Conservation (phyloP, 2,329 filamentous ascomycete species). For the Calonectria hawksworthii region DNA sequence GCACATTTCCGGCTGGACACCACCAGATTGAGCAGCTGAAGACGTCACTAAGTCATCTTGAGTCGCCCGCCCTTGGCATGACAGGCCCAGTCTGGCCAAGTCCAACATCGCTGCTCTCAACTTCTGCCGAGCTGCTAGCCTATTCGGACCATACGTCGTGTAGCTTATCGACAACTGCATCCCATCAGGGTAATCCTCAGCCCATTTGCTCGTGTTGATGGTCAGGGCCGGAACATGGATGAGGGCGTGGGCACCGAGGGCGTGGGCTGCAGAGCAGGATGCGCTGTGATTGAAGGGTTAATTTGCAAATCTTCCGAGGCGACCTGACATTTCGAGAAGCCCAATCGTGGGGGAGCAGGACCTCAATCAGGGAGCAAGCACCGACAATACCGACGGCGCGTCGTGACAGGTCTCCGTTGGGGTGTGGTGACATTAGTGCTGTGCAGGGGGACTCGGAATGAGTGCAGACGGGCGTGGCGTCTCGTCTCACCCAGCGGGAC, state of each 20-base stretch:
- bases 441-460: constrained; percentile 35
- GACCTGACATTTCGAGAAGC: constrained; percentile 32
- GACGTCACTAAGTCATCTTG: constrained; percentile 23
- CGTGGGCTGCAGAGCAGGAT: constrained; percentile 10
- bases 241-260: constrained; percentile 2
- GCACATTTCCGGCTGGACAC: constrained; percentile 15
- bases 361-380: constrained; percentile 28
- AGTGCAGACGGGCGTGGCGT: constrained; percentile 30
- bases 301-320: constrained; percentile 24
- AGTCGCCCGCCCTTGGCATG: constrained; percentile 5
- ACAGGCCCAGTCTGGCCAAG: neutral
- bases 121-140: constrained; percentile 34
- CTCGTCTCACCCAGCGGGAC: constrained; percentile 24
- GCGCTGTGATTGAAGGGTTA: constrained; percentile 45
- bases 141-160: constrained; percentile 22
- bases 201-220: constrained; percentile 29
- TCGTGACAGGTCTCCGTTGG: constrained; percentile 30
- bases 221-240: constrained; percentile 28
- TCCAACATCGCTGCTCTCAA: neutral
- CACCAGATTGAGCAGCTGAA: constrained; percentile 22
- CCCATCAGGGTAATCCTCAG: constrained; percentile 27
- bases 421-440: constrained; percentile 23
- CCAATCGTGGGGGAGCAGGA: constrained; percentile 31
- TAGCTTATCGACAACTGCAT: neutral
- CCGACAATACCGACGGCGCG: constrained; percentile 34